These are phyloP conservation scores for Mycena maculata DNA, from an alignment of 768 basidiomycete species.

Conservation along the genomic window DNA sequence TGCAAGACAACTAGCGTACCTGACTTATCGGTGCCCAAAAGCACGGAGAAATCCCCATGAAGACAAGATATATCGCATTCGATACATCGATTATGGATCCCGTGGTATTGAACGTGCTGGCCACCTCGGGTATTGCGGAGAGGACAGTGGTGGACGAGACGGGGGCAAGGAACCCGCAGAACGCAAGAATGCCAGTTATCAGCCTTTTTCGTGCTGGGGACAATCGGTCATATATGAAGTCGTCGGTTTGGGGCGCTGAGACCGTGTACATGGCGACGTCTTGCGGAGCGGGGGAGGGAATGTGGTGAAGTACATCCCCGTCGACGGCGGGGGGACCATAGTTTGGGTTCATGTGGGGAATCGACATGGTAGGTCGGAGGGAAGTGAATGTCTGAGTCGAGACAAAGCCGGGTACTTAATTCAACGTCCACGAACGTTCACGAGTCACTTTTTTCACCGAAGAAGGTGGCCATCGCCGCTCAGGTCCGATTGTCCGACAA, in stretches of 20 bases:
- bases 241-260: slow-evolving; percentile 19
- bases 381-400: slow-evolving; percentile 7
- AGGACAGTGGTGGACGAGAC: slow-evolving; percentile 32
- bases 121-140: slow-evolving; percentile 33
- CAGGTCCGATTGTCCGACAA: too few species aligned
- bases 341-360: not conserved
- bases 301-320: slow-evolving; percentile 11
- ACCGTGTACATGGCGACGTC: slow-evolving; percentile 19
- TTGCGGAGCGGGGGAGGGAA: slow-evolving; percentile 21
- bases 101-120: slow-evolving; percentile 31
- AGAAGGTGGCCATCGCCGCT: too few species aligned
- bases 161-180: slow-evolving; percentile 34
- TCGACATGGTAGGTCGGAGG: slow-evolving; percentile 18
- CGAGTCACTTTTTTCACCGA: too few species aligned
- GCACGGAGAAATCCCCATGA: slow-evolving; percentile 35
- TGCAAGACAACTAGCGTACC: not conserved
- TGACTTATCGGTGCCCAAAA: slow-evolving; percentile 35
- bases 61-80: slow-evolving; percentile 33
- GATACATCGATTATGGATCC: slow-evolving; percentile 28
- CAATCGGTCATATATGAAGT: slow-evolving; percentile 31
- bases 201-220: slow-evolving; percentile 24
- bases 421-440: too few species aligned
- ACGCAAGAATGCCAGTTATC: slow-evolving; percentile 28
- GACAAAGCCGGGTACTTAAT: not conserved
- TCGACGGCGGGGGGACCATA: not conserved